A percentile compares a stretch with the other conserved stretches of the same genome.
Evolutionary conservation across 306 rosid genomes (phyloP).

Genomic region (Glycine latifolia): DNA sequence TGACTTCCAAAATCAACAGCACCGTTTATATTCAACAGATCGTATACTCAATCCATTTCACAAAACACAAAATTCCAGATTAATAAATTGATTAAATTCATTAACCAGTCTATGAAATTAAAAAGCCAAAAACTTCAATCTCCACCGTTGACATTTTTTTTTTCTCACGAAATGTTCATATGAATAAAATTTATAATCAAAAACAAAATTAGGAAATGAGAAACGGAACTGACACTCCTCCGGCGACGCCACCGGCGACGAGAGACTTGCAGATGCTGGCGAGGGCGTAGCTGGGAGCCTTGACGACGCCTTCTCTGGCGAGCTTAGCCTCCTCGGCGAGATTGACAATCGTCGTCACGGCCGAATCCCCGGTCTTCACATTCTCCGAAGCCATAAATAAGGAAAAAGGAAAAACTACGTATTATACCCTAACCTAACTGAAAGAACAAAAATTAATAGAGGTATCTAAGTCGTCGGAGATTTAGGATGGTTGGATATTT

Average conservation of each 20-base stretch:
- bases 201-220: constrained; percentile 28
- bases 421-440: not conserved
- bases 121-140: not conserved
- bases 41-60: constrained; percentile 20
- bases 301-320: constrained; percentile 89
- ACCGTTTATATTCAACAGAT: constrained; percentile 11
- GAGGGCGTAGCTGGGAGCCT: constrained; percentile 71
- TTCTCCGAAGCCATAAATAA: constrained; percentile 85
- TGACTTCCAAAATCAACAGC: constrained; percentile 5
- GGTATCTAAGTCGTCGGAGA: constrained; percentile 35
- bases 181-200: not conserved
- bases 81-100: not conserved
- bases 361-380: constrained; percentile 79
- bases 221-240: constrained; percentile 92
- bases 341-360: constrained; percentile 84
- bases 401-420: not conserved
- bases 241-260: constrained; percentile 97
- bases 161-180: not conserved
- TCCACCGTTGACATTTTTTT: too few species aligned
- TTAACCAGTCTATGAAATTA: not conserved
- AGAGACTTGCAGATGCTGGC: constrained; percentile 87
- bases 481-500: too few species aligned
- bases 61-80: constrained; percentile 12
- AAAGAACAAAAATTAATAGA: not conserved
- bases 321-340: constrained; percentile 96